Base-by-base conservation (phyloP, 2,329 filamentous ascomycete species). In the Pseudogymnoascus sp. region DNA sequence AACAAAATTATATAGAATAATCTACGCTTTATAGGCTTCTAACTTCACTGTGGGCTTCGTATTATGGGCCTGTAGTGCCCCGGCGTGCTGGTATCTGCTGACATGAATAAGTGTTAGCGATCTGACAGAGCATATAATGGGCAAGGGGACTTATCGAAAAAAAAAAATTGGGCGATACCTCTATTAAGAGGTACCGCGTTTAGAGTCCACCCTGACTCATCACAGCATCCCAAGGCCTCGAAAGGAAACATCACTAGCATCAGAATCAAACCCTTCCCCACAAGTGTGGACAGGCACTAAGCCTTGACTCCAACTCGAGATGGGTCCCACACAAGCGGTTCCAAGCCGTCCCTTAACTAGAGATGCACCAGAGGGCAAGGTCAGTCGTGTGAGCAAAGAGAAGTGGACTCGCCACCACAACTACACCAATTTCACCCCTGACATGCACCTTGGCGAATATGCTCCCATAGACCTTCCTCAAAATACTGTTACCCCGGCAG, bases 271-370 rank as follows among this genome's bases (percentile, higher is more conserved):
- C 35, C 14, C 2, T 41, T 33, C 28, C n/a, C 40, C 40, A n/a
- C 68, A 68, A 69, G 65, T 64, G 65, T 68, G 72, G 90, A 93
- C 90, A 93, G 93, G 91, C 84, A 82, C 90, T 80, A 91, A 87
- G 81, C 91, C 92, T 91, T 96, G 91, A 96, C 88, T 80, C 89
- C 89, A 91, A 92, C 89, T 84, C 88, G 75, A 85, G 89, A 91
- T 91, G 91, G 89, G 90, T 91, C 90, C 91, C 82, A 77, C 76
- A 62, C 59, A 60, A 26, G 59, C 24, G 37, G 59, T 60, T 38
- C 7, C 19, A 14, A 24, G 59, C 59, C 46, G n/a, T 56, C 12
- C 46, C 12, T 33, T 33, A 56, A 56, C 46, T 12, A 56, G 28
- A 19, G 46, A 56, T 33, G 46, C 26, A 56, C 46, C 26, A n/a